Evolutionary conservation across 345 rosid species (phyloP).

Genomic region (Lenwebbia sp.): DNA sequence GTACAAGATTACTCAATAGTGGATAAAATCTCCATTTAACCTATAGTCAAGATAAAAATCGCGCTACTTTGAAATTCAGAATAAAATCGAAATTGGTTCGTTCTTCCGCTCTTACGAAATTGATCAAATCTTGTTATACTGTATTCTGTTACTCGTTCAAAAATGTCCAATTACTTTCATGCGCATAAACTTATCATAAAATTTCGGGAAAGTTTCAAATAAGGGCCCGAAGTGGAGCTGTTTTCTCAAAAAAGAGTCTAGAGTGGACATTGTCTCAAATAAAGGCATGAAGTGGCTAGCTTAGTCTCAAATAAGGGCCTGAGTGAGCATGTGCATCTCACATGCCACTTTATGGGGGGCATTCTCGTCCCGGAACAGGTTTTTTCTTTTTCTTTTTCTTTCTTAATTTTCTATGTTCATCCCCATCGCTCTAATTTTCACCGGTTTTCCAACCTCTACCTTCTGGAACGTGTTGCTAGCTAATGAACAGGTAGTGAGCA

Average conservation of each 20-base stretch:
- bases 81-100: neutral
- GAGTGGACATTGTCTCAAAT: too few species aligned
- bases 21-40: neutral
- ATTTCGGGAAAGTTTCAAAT: too few species aligned
- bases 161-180: neutral
- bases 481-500: neutral
- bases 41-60: neutral
- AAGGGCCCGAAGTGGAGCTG: too few species aligned
- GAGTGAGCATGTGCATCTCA: too few species aligned
- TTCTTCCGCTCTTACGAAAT: neutral
- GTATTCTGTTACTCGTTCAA: neutral
- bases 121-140: neutral
- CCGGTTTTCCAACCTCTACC: neutral
- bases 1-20: neutral
- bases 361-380: too few species aligned
- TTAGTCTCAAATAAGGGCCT: too few species aligned
- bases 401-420: too few species aligned
- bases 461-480: neutral
- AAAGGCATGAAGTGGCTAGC: too few species aligned
- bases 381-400: too few species aligned
- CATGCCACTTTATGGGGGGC: too few species aligned
- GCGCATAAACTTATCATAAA: neutral
- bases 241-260: too few species aligned
- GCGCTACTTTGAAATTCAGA: neutral
- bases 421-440: neutral